These are phyloP conservation scores for Xylariomycetidae sp. DNA, from an alignment of 2,329 filamentous ascomycete genomes.

Conservation along the genomic window DNA sequence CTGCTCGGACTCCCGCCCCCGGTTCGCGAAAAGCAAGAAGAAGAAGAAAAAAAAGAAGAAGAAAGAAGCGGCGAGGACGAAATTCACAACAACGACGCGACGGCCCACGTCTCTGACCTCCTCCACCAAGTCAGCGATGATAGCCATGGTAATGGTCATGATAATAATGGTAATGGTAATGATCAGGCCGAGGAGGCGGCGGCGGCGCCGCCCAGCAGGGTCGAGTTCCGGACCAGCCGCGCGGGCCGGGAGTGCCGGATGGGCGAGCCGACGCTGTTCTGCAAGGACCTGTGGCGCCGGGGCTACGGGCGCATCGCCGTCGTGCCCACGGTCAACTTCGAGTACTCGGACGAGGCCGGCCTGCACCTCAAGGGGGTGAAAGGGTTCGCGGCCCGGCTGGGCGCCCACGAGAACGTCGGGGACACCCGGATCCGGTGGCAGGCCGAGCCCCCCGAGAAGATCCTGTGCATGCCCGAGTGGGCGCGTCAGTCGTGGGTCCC, in stretches of 20 bases:
- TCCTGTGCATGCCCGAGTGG: conserved; percentile 47
- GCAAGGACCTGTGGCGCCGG: conserved; percentile 51
- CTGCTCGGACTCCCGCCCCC: conserved; percentile 29
- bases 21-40: not conserved
- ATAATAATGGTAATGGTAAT: conserved; percentile 21
- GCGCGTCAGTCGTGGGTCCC: too few relatives aligned
- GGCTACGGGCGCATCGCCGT: conserved; percentile 51
- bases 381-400: conserved; percentile 40
- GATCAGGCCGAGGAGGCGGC: too few relatives aligned
- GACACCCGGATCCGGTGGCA: conserved; percentile 38
- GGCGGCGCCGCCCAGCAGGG: too few relatives aligned
- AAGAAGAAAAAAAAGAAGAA: not conserved
- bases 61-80: too few relatives aligned
- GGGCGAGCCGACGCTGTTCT: conserved; percentile 52
- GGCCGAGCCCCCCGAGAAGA: conserved; percentile 36
- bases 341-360: conserved; percentile 44
- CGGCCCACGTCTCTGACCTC: too few relatives aligned
- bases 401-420: conserved; percentile 22
- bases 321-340: conserved; percentile 51
- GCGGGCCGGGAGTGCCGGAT: conserved; percentile 46
- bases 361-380: conserved; percentile 43
- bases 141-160: too few relatives aligned
- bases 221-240: conserved; percentile 39
- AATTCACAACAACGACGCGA: too few relatives aligned
- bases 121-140: too few relatives aligned